Conservation (phyloP, 495 filamentous ascomycete genomes). For the Aspergillus hancockii region DNA sequence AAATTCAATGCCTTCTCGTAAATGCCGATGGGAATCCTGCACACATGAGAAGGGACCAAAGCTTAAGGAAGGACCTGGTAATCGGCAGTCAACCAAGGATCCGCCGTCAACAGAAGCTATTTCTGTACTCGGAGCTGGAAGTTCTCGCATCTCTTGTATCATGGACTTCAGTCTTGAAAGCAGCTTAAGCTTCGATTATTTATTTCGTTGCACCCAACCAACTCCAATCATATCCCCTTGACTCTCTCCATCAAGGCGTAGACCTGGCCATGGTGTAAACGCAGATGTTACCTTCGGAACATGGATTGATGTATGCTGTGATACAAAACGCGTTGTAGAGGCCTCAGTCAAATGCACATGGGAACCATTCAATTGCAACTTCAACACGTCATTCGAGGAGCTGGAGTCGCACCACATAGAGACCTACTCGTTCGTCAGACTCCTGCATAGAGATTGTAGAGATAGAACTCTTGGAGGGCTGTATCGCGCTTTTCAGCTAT, state of each 20-base stretch:
- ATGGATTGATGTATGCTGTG: slow-evolving; percentile 49
- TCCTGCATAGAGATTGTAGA: too few relatives aligned
- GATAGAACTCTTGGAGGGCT: too few relatives aligned
- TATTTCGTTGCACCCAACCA: slow-evolving; percentile 32
- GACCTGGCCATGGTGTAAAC: slow-evolving; percentile 41
- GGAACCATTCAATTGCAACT: too few relatives aligned
- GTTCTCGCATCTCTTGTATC: slow-evolving; percentile 41
- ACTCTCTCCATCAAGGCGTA: slow-evolving; percentile 57
- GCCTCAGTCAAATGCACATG: slow-evolving; percentile 46
- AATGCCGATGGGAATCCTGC: too few relatives aligned
- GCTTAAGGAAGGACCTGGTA: too few relatives aligned
- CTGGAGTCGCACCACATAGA: too few relatives aligned
- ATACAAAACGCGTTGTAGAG: slow-evolving; percentile 48
- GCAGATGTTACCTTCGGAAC: slow-evolving; percentile 52
- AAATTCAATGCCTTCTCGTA: too few relatives aligned
- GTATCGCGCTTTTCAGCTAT: too few relatives aligned
- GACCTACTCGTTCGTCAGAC: too few relatives aligned
- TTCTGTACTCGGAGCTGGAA: slow-evolving; percentile 33
- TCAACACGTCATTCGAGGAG: too few relatives aligned
- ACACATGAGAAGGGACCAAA: too few relatives aligned
- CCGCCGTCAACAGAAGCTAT: slow-evolving; percentile 44
- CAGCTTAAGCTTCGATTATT: slow-evolving; percentile 44
- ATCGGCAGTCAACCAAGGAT: too few relatives aligned
- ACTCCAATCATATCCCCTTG: slow-evolving; percentile 41
- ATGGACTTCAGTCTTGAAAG: slow-evolving; percentile 43